Evolutionary conservation across 129 eudicot species (phyloP), one percentile per base, ranked within the genome.

Genomic region (Chrysanthemum lavandulifolium): DNA sequence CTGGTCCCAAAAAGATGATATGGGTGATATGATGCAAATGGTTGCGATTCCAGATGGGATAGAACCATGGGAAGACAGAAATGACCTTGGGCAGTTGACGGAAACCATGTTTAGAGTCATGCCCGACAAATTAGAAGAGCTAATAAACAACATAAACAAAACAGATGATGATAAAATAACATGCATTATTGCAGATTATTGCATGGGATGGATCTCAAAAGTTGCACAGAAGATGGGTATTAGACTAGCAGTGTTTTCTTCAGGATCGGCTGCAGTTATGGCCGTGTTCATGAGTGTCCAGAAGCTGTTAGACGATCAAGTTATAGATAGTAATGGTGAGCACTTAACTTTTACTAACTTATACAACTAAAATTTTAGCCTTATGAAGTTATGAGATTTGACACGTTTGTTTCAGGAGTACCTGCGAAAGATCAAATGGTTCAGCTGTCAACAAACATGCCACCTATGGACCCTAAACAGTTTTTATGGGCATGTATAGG

Each of bases 31-130:
- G 59, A 61, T 88, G 73, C 63, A 56, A 57, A 10, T 89, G 61
- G 81, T 68, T 19, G 77, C 82, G 1, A 57, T 89, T 40, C 86
- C 89, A 1, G 91, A 88, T 72, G 96, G 87, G 14, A 21, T 85
- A n/a, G 90, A 75, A 40, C 62, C 82, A 3, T 40, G 69, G 49
- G 85, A 83, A 18, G 85, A 88, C 60, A 77, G 91, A 40, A 83
- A 55, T 59, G 83, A 86, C 69, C 9, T 76, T 4, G 82, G 63
- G 1, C 73, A 15, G 67, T 43, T 79, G 31, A 19, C 74, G 0
- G 69, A 73, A 53, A 18, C 82, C 7, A 74, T 81, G 55, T 25
- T 6, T 7, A 12, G 56, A 14, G 74, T 62, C 79, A 79, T 85
- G 86, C 86, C 91, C 13, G 49, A 2, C 21, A 75, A 81, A 56